phyloP scores from a whole-genome alignment of 441 rosid species.

The Isatis lusitanica region DNA sequence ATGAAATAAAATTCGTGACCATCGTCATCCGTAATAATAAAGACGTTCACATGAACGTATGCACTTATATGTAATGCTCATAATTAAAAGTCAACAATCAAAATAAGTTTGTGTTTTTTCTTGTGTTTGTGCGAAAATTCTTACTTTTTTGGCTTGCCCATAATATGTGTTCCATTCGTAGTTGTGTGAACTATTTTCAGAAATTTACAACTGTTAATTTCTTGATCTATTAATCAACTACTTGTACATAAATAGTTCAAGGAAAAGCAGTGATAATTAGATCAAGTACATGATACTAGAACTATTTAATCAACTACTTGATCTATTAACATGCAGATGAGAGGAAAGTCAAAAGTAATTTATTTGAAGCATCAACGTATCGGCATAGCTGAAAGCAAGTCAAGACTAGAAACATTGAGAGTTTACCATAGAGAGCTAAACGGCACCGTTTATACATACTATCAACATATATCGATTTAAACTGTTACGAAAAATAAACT shows the following conservation, averaged over 20 bases:
- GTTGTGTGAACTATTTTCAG: no score
- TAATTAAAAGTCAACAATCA: not conserved
- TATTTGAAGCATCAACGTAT: not conserved
- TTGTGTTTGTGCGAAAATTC: not conserved
- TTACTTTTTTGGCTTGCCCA: not conserved
- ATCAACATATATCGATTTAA: no score
- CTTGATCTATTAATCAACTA: no score
- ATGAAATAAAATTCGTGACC: not conserved
- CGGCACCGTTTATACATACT: not conserved
- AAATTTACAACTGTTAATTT: no score
- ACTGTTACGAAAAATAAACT: no score
- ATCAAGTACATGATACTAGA: no score
- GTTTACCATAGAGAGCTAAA: not conserved
- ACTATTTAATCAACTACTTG: no score
- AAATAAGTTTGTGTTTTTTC: not conserved
- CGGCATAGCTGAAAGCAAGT: not conserved
- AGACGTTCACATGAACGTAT: not conserved
- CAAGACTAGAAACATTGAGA: not conserved
- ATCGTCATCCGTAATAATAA: not conserved
- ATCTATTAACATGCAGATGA: no score
- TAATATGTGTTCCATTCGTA: not conserved
- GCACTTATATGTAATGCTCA: not conserved
- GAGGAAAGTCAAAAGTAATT: no score
- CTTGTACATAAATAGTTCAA: no score
- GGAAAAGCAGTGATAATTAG: no score